These are phyloP conservation scores for Harrya chromipes DNA, from an alignment of 768 basidiomycete species.

Conservation along the genomic window DNA sequence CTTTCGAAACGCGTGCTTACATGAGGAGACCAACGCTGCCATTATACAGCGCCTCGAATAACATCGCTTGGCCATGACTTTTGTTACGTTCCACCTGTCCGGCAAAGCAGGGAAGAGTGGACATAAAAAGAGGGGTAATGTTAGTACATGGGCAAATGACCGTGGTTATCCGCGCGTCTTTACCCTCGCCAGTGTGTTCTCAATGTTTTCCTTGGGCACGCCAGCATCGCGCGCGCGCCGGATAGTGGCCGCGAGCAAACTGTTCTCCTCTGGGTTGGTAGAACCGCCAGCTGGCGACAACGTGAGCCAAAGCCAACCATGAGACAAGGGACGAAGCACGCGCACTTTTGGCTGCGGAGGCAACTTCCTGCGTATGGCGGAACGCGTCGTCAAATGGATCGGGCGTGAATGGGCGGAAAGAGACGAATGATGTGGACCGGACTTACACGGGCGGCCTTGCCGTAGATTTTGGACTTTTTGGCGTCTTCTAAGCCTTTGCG, in stretches of 20 bases:
- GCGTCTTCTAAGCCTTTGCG: constrained; percentile 64
- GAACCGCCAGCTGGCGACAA: constrained; percentile 50
- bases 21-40: constrained; percentile 62
- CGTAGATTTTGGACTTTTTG: constrained; percentile 55
- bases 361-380: constrained; percentile 48
- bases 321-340: constrained; percentile 12
- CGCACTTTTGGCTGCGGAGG: constrained; percentile 58
- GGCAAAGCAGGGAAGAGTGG: too few relatives aligned
- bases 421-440: neutral
- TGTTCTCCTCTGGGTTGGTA: constrained; percentile 51
- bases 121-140: too few relatives aligned
- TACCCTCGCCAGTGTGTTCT: constrained; percentile 58
- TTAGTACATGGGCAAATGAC: too few relatives aligned
- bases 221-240: constrained; percentile 54
- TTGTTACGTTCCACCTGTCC: constrained; percentile 47
- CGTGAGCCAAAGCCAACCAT: neutral
- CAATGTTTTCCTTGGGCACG: constrained; percentile 69
- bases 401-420: neutral
- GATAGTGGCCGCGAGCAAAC: constrained; percentile 50
- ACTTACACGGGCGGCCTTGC: constrained; percentile 54
- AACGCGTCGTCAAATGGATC: neutral
- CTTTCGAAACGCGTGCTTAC: constrained; percentile 37
- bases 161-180: neutral
- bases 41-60: constrained; percentile 60
- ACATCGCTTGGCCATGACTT: constrained; percentile 45